Evolutionary conservation across 805 yeast species (phyloP).

Genomic region (Diddensiella santjacobensis): DNA sequence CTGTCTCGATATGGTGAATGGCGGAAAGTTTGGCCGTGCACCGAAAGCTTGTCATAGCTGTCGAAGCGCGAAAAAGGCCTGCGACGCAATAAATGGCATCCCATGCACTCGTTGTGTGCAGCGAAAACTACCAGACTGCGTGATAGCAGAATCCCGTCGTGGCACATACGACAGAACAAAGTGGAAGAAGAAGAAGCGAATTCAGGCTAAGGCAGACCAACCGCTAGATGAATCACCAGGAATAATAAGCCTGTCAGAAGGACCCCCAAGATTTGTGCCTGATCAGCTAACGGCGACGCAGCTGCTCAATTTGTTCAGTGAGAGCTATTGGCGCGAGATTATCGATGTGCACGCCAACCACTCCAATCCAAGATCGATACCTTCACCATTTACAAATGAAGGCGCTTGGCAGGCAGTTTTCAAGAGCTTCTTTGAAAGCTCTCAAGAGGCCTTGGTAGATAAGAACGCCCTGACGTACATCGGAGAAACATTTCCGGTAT

Average conservation of each 20-base stretch:
- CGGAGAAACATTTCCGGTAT: slow-evolving; percentile 12
- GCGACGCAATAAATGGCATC: slow-evolving; percentile 11
- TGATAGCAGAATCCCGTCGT: not conserved
- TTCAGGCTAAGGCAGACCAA: not conserved
- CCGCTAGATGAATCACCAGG: not conserved
- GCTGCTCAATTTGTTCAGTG: not conserved
- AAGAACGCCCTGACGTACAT: slow-evolving; percentile 5
- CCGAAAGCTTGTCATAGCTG: slow-evolving; percentile 10
- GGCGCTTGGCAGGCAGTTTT: slow-evolving; percentile 3
- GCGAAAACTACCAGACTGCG: not conserved
- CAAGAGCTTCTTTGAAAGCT: slow-evolving; percentile 4
- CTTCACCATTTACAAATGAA: slow-evolving; percentile 1
- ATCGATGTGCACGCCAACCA: not conserved
- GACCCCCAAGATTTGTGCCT: not conserved
- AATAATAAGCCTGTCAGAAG: not conserved
- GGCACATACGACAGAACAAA: not conserved
- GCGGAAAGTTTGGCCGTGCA: not conserved
- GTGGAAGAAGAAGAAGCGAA: not conserved
- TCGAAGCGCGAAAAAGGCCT: slow-evolving; percentile 12
- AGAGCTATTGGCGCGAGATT: not conserved
- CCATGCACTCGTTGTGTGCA: slow-evolving; percentile 17
- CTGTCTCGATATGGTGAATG: not conserved
- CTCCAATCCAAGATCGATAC: not conserved
- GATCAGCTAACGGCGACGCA: not conserved
- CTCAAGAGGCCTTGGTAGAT: slow-evolving; percentile 2